Percentiles rank a stretch among this genome's conserved stretches.
These are phyloP conservation scores for Paragyromitra xinjiangensis DNA, from an alignment of 495 filamentous ascomycete species.

Conservation along the genomic window DNA sequence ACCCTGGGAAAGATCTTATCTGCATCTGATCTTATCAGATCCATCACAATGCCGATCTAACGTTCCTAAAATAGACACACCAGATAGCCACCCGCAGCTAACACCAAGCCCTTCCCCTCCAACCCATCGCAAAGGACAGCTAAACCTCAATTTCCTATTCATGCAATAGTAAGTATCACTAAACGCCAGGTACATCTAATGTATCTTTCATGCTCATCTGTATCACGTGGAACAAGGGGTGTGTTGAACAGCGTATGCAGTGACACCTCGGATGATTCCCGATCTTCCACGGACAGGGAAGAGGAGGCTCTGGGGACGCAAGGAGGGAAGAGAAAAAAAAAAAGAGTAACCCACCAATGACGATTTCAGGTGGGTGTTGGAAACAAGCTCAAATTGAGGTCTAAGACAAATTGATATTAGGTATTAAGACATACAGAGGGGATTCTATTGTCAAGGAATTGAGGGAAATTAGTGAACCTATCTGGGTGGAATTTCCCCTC, in stretches of 20 bases:
- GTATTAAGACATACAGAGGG: constrained; percentile 35
- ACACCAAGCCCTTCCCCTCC: neutral
- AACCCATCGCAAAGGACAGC: neutral
- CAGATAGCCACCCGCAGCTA: neutral
- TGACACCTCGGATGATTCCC: constrained; percentile 38
- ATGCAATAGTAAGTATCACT: neutral
- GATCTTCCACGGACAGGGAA: constrained; percentile 36
- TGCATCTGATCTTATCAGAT: constrained; percentile 9
- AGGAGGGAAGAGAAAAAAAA: constrained; percentile 23
- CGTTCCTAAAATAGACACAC: neutral
- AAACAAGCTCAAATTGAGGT: constrained; percentile 38
- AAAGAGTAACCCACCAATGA: constrained; percentile 36
- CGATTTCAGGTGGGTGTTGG: neutral
- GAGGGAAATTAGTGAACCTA: constrained; percentile 46
- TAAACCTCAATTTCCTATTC: constrained; percentile 15
- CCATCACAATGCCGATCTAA: neutral
- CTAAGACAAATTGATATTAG: constrained; percentile 27
- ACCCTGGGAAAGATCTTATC: neutral
- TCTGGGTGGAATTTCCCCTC: constrained; percentile 1
- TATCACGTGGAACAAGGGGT: constrained; percentile 24
- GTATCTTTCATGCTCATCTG: neutral
- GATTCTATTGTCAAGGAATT: constrained; percentile 28
- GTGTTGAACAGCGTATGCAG: constrained; percentile 22
- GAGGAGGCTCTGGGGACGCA: constrained; percentile 34
- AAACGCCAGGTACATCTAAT: neutral